Conservation (phyloP, 2,329 filamentous ascomycete species). For the Aureobasidium melanogenum region DNA sequence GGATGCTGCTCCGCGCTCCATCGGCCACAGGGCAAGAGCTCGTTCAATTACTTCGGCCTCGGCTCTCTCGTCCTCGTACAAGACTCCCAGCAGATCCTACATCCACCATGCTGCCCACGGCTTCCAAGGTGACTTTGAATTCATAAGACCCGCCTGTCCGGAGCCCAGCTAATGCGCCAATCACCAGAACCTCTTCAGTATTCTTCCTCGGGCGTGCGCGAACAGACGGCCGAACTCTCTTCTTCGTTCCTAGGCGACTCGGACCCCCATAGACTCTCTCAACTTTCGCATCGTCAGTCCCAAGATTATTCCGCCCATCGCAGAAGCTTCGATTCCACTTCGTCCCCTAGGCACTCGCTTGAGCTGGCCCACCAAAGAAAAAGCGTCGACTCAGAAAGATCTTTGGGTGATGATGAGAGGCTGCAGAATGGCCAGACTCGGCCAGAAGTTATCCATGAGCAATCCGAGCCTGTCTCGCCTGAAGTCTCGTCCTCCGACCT, state of each 20-base stretch:
- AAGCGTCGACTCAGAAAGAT: constrained; percentile 8
- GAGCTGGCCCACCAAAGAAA: neutral
- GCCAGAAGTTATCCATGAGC: constrained; percentile 25
- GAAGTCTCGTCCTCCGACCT: constrained; percentile 12
- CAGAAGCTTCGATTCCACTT: constrained; percentile 6
- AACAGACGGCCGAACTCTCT: constrained; percentile 30
- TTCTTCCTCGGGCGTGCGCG: constrained; percentile 29
- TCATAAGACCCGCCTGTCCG: neutral
- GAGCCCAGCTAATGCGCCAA: neutral
- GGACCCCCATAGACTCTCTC: constrained; percentile 18
- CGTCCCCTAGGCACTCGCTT: constrained; percentile 18
- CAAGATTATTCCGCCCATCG: constrained; percentile 3
- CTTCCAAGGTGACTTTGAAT: constrained; percentile 12
- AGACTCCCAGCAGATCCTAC: constrained; percentile 27
- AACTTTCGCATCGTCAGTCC: neutral
- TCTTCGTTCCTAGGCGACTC: constrained; percentile 29
- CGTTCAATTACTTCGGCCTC: constrained; percentile 16
- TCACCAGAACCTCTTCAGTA: constrained; percentile 37
- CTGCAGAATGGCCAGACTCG: constrained; percentile 1
- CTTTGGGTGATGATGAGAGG: constrained; percentile 12
- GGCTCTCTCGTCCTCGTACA: constrained; percentile 22
- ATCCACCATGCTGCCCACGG: constrained; percentile 24
- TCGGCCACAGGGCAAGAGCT: constrained; percentile 11
- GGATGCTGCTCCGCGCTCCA: constrained; percentile 5
- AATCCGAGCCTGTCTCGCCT: constrained; percentile 26